phyloP scores from a whole-genome alignment of 208 protist genomes.

The Leishmania amazonensis region DNA sequence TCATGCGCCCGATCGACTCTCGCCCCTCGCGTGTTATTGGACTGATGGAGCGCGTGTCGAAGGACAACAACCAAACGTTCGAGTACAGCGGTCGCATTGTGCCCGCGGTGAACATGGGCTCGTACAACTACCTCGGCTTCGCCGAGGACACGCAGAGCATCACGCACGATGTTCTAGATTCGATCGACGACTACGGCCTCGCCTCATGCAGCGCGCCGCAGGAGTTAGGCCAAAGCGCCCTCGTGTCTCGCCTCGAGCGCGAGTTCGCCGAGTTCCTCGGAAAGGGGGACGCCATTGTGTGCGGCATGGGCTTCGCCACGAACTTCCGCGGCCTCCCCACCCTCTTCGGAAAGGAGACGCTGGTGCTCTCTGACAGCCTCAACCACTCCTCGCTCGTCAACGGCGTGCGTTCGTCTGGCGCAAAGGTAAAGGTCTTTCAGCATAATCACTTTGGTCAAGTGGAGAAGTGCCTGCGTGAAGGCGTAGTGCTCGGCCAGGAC shows the following conservation, averaged over 20 bases:
- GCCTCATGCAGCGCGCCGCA: conserved; percentile 65
- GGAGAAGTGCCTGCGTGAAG: conserved; percentile 87
- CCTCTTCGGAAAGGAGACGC: conserved; percentile 95
- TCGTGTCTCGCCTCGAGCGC: conserved; percentile 84
- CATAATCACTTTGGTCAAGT: conserved; percentile 95
- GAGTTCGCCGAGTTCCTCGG: conserved; percentile 92
- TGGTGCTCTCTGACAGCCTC: conserved; percentile 94
- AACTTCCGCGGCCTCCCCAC: conserved; percentile 89
- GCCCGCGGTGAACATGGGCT: conserved; percentile 95
- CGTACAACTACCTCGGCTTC: conserved; percentile 99
- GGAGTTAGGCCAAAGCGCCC: conserved; percentile 65
- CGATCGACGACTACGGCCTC: conserved; percentile 81
- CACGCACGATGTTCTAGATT: conserved; percentile 79
- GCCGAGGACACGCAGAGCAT: conserved; percentile 91
- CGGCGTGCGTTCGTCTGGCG: conserved; percentile 91
- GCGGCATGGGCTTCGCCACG: conserved; percentile 93
- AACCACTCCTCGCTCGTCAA: conserved; percentile 99
- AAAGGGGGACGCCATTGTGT: conserved; percentile 96
- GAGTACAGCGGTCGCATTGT: conserved; percentile 81
- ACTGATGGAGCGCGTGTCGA: conserved; percentile 90
- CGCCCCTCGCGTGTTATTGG: conserved; percentile 93
- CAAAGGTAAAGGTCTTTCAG: conserved; percentile 92
- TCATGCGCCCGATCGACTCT: conserved; percentile 92
- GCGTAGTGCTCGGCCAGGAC: conserved; percentile 90
- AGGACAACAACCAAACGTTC: conserved; percentile 90